These are phyloP conservation scores for Phytophthora sp. DNA, from an alignment of 352 stramenopile species.

Conservation along the genomic window DNA sequence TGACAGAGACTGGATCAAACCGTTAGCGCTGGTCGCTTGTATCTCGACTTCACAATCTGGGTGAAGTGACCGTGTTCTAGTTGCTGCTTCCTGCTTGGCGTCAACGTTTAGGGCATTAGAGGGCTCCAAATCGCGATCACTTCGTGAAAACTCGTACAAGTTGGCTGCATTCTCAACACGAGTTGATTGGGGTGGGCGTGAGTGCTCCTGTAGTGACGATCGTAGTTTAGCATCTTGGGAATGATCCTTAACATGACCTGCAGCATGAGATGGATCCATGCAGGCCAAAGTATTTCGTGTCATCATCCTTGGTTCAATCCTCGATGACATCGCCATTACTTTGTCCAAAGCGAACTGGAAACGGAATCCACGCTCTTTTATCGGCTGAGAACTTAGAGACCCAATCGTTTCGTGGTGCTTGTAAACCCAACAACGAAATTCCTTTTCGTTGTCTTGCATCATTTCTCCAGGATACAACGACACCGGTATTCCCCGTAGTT, in stretches of 20 bases:
- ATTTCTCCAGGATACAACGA: neutral
- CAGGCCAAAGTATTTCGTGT: neutral
- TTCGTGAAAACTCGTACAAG: neutral
- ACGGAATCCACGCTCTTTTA: conserved; percentile 2
- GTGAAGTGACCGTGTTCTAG: too few species aligned
- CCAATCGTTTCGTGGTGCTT: neutral
- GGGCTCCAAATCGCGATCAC: neutral
- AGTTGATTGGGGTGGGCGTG: neutral
- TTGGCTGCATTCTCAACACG: neutral
- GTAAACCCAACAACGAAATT: conserved; percentile 2
- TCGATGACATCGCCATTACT: neutral
- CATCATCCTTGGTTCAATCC: neutral
- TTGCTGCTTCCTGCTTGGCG: neutral
- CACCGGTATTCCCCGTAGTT: neutral
- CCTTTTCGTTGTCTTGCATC: neutral
- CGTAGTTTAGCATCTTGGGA: neutral
- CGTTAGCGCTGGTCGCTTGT: neutral
- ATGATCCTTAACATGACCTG: too few species aligned
- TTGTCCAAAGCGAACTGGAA: conserved; percentile 6
- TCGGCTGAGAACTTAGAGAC: neutral
- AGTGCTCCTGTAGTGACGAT: neutral
- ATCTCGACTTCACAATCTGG: neutral
- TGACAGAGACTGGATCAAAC: neutral
- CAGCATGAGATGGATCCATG: neutral
- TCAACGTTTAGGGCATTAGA: neutral